Evolutionary conservation across 352 stramenopile genomes (phyloP), one percentile per base, ranked within the genome.

Genomic region (Phytophthora sojae): DNA sequence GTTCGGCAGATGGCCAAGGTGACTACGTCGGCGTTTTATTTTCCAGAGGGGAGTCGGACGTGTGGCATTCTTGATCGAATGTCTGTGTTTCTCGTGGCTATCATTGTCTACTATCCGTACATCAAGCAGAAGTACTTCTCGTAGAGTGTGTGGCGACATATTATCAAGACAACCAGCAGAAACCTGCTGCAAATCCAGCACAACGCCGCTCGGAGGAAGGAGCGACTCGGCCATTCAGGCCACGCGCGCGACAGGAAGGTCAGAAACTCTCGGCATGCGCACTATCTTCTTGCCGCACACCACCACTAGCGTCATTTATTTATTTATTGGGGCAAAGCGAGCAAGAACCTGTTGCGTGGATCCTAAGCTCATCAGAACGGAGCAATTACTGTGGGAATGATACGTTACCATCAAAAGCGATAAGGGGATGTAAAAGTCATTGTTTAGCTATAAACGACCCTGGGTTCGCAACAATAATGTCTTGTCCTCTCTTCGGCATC

Each of bases 21-120:
- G 35, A 65, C 66, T 15, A 79, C 78, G 9, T 83, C 76, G 17
- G 81, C 78, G 12, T 88, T 86, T 57, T 86, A 85, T 57, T 64
- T 88, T 30, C 56, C 68, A 0, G 49, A 66, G 19, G 77, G 71
- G 57, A 72, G 69, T 35, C 72, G 53, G 54, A 55, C 71, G 1
- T 75, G 76, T 67, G 79, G 81, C 32, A 62, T 81, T n/a, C 67
- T 89, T 19, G 81, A 86, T 69, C 74, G 72, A 21, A 76, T 81
- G 57, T 68, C 72, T 2, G 66, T 83, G 19, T 84, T 89, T 56
- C 73, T 83, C 37, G 72, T 87, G 39, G 75, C 75, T 25, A 72
- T 77, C 35, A 74, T 86, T 29, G 72, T 86, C 30, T 89, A 81
- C 49, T 82, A 87, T 52, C 79, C 81, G 49, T 86, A 87, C 47